phyloP scores from a whole-genome alignment of 2,329 filamentous ascomycete genomes.

The Biscogniauxia mediterranea region DNA sequence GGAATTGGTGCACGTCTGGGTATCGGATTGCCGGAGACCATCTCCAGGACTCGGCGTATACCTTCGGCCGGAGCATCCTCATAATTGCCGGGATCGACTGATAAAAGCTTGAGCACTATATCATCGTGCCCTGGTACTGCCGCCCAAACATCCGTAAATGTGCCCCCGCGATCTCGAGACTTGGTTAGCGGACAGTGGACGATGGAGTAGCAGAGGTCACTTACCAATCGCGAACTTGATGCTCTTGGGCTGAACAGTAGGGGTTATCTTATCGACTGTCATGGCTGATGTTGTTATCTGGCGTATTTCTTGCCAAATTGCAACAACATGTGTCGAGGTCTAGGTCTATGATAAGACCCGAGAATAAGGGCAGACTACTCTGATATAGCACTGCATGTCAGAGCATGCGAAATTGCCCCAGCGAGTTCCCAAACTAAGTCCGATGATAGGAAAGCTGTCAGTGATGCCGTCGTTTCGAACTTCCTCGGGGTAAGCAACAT shows the following conservation, averaged over 20 bases:
- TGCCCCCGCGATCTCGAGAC: conserved; percentile 18
- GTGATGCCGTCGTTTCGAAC: conserved; percentile 3
- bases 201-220: neutral
- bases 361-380: neutral
- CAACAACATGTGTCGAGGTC: neutral
- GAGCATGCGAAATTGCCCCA: neutral
- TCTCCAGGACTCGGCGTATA: conserved; percentile 64
- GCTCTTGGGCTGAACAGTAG: conserved; percentile 3
- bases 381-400: neutral
- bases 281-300: neutral
- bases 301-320: neutral
- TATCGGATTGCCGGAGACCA: conserved; percentile 58
- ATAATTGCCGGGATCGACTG: conserved; percentile 70
- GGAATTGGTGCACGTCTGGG: conserved; percentile 36
- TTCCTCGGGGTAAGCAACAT: neutral
- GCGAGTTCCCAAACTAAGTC: neutral
- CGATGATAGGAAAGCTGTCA: conserved; percentile 2
- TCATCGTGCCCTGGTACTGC: conserved; percentile 64
- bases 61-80: conserved; percentile 70
- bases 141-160: conserved; percentile 22
- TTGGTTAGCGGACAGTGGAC: neutral
- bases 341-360: neutral
- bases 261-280: conserved; percentile 1
- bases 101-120: conserved; percentile 71
- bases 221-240: conserved; percentile 7